Base-by-base conservation (phyloP, 1,139 yeast species). In the Yamadazyma diddensiae region DNA sequence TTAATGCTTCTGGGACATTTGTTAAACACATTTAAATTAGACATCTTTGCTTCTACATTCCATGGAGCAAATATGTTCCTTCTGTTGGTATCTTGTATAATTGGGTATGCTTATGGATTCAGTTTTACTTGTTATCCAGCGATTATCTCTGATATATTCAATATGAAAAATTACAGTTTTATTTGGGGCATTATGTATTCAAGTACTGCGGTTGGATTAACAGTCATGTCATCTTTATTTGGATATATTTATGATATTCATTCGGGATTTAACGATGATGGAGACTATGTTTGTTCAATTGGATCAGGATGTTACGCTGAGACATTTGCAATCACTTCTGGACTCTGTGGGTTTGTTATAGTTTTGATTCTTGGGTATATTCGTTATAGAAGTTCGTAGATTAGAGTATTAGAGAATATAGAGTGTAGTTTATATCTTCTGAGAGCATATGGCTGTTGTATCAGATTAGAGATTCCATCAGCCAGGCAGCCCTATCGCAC, bases 91-190 rank as follows among this genome's bases (percentile, higher is more conserved):
- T 81, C 92, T 0, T 58, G 73, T 20, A 52, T 77, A 5, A 73
- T 80, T 34, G 95, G 95, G 0, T 63, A 72, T 29, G 79, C 87
- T n/a, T 87, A 85, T 57, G 96, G 96, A 1, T 70, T 82, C 31
- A 66, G 82, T 33, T 86, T 82, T 54, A 92, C 95, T 1, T 72
- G 87, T 5, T 83, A 78, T 53, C 95, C 95, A 0, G 82, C 92
- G 1, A 76, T 85, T 15, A 66, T 84, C 18, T 79, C 92, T 1
- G 95, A 87, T 45, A 63, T 77, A 10, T 86, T 85, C 59, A 90
- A 90, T 16, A 73, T 86, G 49, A 66, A 64, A 12, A 72, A 79
- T 24, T 85, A 84, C 53, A 80, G 88, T 33, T 82, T 87, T 24
- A 73, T 85, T 25, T 87, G 95, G 95, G 94, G 95, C 0, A 50